Evolutionary conservation across 768 basidiomycete genomes (phyloP), one percentile per base, ranked within the genome.

Genomic region (Boletus sp.): DNA sequence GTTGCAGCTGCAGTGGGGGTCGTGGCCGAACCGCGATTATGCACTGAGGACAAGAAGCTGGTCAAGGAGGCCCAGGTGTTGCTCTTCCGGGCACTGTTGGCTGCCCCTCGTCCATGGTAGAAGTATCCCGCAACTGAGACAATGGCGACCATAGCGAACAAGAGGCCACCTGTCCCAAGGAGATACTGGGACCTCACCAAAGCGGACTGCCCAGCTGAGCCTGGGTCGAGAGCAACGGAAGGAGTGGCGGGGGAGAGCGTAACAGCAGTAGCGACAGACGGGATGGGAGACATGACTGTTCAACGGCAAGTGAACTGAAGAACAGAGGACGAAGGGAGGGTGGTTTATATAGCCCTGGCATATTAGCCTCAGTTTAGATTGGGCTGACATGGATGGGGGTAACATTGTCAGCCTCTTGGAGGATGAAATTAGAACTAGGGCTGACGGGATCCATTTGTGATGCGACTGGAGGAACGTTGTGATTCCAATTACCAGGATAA

Each of bases 261-360:
- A 17, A 50, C 52, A n/a, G 44, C 50, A 57, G 57, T 48, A 56
- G 37, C 39, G 55, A 58, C 49, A 60, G 58, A 47, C 0, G 60
- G 56, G 4, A 67, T 54, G 3, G 65, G 60, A 45, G 63, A 60
- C 66, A 67, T 65, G 54, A 56, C 49, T 0, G 30, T 46, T 57
- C 47, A 32, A 56, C 39, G 10, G 47, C 7, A 47, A 29, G 35
- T 11, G 50, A 42, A 53, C 41, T 56, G 47, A 18, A 20, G 33
- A 2, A 18, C 29, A 30, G 44, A 17, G 33, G 33, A 35, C 29
- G 30, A 36, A 7, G 46, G 17, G 35, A 28, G 47, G 12, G n/a
- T 11, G 1, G 14, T 35, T 52, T 59, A 56, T 62, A 63, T 56
- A 48, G 5, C 14, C 14, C 41, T 24, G 17, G 39, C 15, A 47